Base-by-base conservation (phyloP, 2,329 filamentous ascomycete genomes). In the Botryosphaeria agaves region DNA sequence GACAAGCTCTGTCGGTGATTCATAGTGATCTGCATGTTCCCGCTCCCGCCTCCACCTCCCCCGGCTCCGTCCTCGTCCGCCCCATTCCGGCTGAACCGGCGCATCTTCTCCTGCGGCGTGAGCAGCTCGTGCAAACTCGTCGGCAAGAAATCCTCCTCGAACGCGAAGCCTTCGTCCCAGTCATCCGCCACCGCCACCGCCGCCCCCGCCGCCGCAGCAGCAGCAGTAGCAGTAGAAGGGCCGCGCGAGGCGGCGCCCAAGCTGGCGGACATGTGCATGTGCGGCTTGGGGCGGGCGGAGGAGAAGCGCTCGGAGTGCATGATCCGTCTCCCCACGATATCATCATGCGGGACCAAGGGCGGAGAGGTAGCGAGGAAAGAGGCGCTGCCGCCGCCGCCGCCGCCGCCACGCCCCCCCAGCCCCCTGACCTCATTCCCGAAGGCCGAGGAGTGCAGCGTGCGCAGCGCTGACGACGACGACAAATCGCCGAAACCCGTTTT, bases 91-190 rank as follows among this genome's bases (percentile, higher is more conserved):
- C 70, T 74, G 31, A 69, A 60, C 12, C 70, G 61, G 27, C 70
- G 61, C 47, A 67, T 61, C 41, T 64, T 65, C 42, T 72, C 69
- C 39, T 72, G 67, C 1, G 70, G 69, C 0, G 67, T 71, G 19
- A 76, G 59, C 9, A 76, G 60, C 43, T 76, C 71, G 38, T 71
- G 69, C 27, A 76, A 51, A 32, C 64, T 70, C 17, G 64, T 78
- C 0, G 87, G 89, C 7, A 95, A 64, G 44, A 89, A 81, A 47
- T 93, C 85, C 45, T 92, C 85, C 50, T 92, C 82, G 43, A 89
- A 87, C 18, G 76, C 69, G 44, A 91, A 89, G 33, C 64, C 61
- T 37, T 59, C 52, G 46, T 74, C 55, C 61, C 69, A 72, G 30
- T 73, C 69, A 39, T 72, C 67, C 12, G 47, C 51, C 14, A 53